Conservation (phyloP, 257 asterid genomes). For the Echium plantagineum region DNA sequence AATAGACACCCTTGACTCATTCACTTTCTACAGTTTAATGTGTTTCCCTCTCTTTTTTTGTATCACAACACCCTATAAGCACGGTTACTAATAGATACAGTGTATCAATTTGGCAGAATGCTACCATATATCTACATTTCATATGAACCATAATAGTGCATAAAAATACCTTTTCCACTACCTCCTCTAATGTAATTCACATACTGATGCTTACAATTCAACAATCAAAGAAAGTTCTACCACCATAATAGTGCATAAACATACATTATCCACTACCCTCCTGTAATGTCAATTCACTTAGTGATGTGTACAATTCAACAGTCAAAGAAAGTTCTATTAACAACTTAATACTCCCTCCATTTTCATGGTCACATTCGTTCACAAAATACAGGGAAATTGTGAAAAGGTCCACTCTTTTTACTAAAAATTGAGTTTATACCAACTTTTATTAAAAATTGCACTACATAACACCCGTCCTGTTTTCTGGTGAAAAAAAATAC, state of each 20-base stretch:
- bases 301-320: neutral
- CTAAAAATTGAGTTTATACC: too few relatives aligned
- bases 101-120: neutral
- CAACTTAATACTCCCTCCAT: neutral
- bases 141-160: neutral
- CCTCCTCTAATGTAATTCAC: too few relatives aligned
- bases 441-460: too few relatives aligned
- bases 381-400: too few relatives aligned
- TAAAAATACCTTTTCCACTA: too few relatives aligned
- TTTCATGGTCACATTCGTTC: neutral
- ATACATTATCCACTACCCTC: neutral
- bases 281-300: neutral
- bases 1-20: neutral
- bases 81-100: neutral
- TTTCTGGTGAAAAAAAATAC: too few relatives aligned
- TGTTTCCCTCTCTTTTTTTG: neutral
- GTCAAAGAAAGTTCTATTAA: too few relatives aligned
- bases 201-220: too few relatives aligned
- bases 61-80: neutral
- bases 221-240: too few relatives aligned
- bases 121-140: neutral
- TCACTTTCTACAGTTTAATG: neutral
- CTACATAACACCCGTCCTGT: too few relatives aligned
- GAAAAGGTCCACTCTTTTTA: too few relatives aligned
- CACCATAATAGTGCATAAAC: too few relatives aligned